Evolutionary conservation across 371 early-diverging fungal genomes (phyloP).

Genomic region (Basidiobolus heterosporus): DNA sequence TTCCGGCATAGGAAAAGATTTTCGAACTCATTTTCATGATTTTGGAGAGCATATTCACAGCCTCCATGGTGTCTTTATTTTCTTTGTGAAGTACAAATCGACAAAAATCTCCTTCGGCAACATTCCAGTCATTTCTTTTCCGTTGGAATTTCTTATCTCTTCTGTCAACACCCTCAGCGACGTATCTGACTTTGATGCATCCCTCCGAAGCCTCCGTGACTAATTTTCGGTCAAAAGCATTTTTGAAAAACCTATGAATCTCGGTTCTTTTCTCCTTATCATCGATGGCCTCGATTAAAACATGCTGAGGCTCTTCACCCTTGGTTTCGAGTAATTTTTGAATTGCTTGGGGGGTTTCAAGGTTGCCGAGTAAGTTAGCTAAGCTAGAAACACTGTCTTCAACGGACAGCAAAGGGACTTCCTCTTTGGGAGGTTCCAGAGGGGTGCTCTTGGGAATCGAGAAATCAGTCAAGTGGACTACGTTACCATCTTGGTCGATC

Average conservation of each 20-base stretch:
- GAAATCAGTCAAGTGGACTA: constrained; percentile 39
- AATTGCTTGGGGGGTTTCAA: neutral
- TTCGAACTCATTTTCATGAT: constrained; percentile 22
- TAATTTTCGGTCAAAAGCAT: constrained; percentile 21
- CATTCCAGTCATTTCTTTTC: constrained; percentile 15
- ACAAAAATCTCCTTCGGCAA: constrained; percentile 48
- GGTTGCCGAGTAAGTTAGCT: neutral
- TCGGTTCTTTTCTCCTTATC: constrained; percentile 31
- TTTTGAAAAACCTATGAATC: constrained; percentile 32
- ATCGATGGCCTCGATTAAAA: neutral
- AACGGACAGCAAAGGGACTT: constrained; percentile 12
- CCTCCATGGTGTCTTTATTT: constrained; percentile 78
- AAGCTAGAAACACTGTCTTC: neutral
- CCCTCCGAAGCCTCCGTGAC: constrained; percentile 28
- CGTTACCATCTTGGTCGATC: constrained; percentile 56
- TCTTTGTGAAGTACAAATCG: constrained; percentile 78
- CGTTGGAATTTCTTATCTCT: constrained; percentile 6
- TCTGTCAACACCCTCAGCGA: neutral
- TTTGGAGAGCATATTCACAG: constrained; percentile 31
- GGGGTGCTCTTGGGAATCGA: constrained; percentile 5
- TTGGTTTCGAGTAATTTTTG: neutral
- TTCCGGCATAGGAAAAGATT: constrained; percentile 81
- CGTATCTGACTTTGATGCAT: constrained; percentile 14
- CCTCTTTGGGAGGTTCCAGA: constrained; percentile 6
- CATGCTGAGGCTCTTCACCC: neutral